A percentile compares a stretch with the other conserved stretches of the same genome.
Evolutionary conservation across 108 stramenopile species (phyloP).

Genomic region (Discostella stelligeroides): DNA sequence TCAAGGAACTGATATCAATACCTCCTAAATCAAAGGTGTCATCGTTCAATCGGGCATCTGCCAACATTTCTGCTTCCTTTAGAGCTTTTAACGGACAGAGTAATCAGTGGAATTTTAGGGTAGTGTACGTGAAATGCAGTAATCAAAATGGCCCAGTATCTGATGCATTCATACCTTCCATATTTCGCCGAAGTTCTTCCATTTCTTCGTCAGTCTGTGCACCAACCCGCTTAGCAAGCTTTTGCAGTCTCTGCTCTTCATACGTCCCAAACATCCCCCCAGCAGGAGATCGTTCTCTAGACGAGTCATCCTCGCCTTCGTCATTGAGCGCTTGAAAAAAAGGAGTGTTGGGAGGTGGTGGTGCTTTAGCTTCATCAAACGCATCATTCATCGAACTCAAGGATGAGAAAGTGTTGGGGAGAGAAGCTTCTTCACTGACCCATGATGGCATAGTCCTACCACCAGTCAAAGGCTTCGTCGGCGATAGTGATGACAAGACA

Average conservation of each 20-base stretch:
- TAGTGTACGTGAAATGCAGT: neutral
- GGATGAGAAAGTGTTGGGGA: neutral
- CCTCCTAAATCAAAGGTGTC: slow-evolving; percentile 23
- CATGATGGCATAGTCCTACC: slow-evolving; percentile 28
- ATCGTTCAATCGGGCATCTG: slow-evolving; percentile 16
- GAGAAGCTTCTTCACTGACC: neutral
- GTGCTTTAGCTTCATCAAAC: neutral
- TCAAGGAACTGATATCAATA: slow-evolving; percentile 19
- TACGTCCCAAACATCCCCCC: slow-evolving; percentile 60
- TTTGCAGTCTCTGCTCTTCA: slow-evolving; percentile 70
- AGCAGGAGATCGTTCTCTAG: slow-evolving; percentile 7
- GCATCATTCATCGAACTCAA: neutral
- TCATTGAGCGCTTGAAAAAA: slow-evolving; percentile 48
- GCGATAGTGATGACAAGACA: neutral
- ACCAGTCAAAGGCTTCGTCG: neutral
- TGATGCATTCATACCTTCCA: slow-evolving; percentile 46
- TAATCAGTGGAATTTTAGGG: neutral
- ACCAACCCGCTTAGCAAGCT: slow-evolving; percentile 57
- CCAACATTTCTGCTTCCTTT: slow-evolving; percentile 36
- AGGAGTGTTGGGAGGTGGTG: slow-evolving; percentile 14
- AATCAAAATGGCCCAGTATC: neutral
- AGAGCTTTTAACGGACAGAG: slow-evolving; percentile 7
- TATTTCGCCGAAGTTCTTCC: slow-evolving; percentile 58
- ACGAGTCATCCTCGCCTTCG: slow-evolving; percentile 1
- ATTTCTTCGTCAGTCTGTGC: slow-evolving; percentile 65